Evolutionary conservation across 192 early-diverging fungal genomes (phyloP).

Genomic region (Entomortierella lignicola): DNA sequence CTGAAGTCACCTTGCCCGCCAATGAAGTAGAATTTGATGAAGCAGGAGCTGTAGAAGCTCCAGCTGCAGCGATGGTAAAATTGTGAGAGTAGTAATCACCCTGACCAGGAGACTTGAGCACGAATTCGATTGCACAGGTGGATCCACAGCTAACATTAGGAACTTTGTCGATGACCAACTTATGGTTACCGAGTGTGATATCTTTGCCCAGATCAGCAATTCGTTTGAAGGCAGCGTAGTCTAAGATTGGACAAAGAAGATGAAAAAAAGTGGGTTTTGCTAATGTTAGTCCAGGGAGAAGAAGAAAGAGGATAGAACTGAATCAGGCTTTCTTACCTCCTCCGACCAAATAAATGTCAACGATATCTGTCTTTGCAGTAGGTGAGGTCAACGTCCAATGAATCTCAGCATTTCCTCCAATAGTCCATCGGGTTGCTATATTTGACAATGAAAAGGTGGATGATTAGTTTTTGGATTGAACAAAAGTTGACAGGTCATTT

Average conservation of each 20-base stretch:
- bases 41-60: not conserved
- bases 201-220: not conserved
- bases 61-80: slow-evolving; percentile 18
- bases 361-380: not conserved
- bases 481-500: no score
- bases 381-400: slow-evolving; percentile 16
- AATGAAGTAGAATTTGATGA: not conserved
- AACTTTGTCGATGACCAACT: slow-evolving; percentile 7
- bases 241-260: no score
- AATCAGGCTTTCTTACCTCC: slow-evolving; percentile 22
- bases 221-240: slow-evolving; percentile 16
- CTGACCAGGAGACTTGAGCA: not conserved
- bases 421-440: slow-evolving; percentile 18
- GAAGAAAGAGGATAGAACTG: no score
- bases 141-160: slow-evolving; percentile 10
- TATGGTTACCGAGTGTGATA: slow-evolving; percentile 4
- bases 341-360: slow-evolving; percentile 23
- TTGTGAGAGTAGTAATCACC: slow-evolving; percentile 32
- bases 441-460: not conserved
- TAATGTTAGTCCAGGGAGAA: no score
- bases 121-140: slow-evolving; percentile 21
- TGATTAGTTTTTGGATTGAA: no score
- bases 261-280: no score
- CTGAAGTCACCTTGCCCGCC: not conserved
- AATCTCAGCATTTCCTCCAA: slow-evolving; percentile 9